Percentiles rank a stretch among this genome's conserved stretches.
phyloP scores from a whole-genome alignment of 2,329 filamentous ascomycete genomes.

The Colletotrichum sp. region DNA sequence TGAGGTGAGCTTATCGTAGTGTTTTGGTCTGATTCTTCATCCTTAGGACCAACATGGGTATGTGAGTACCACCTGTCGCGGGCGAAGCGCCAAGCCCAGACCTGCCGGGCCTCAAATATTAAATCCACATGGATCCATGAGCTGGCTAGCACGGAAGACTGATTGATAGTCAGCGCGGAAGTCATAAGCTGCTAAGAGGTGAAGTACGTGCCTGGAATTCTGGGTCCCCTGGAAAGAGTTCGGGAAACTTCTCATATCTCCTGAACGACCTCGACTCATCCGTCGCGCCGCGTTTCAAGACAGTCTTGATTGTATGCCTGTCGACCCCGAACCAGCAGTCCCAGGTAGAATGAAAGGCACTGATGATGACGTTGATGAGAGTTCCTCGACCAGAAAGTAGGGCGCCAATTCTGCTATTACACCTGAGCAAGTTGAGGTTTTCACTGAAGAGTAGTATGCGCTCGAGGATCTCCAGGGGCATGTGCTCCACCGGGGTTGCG shows the following conservation, averaged over 20 bases:
- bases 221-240: conserved; percentile 39
- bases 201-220: conserved; percentile 44
- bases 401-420: conserved; percentile 38
- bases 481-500: conserved; percentile 30
- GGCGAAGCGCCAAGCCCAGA: conserved; percentile 48
- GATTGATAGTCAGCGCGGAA: background rate
- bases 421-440: conserved; percentile 52
- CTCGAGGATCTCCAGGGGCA: conserved; percentile 61
- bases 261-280: background rate
- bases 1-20: conserved; percentile 18
- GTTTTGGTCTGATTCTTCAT: conserved; percentile 18
- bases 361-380: conserved; percentile 40
- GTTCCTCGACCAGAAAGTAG: conserved; percentile 51
- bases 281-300: background rate
- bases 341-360: conserved; percentile 43
- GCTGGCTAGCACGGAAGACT: conserved; percentile 49
- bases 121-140: conserved; percentile 51
- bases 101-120: conserved; percentile 52
- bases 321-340: conserved; percentile 38
- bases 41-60: conserved; percentile 2
- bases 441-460: conserved; percentile 54
- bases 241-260: conserved; percentile 1
- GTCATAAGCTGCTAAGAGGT: too few species aligned
- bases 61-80: conserved; percentile 38
- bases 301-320: background rate